phyloP scores from a whole-genome alignment of 164 flowering plant genomes.

The Piper betle region DNA sequence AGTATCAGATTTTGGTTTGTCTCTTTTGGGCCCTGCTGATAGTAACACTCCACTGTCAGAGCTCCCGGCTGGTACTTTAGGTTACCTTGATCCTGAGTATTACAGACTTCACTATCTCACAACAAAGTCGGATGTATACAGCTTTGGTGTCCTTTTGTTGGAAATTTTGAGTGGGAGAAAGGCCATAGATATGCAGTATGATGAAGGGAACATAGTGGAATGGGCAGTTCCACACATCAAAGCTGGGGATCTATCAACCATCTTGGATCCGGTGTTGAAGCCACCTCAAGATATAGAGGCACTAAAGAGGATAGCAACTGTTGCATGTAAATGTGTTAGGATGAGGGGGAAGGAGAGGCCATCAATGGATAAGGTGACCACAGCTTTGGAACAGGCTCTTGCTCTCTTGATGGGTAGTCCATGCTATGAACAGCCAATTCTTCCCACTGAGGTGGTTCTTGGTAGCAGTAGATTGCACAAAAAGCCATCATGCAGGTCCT shows the following conservation, averaged over 20 bases:
- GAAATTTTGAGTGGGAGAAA: conserved; percentile 85
- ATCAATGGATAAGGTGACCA: conserved; percentile 93
- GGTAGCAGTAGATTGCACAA: conserved; percentile 90
- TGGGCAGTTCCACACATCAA: conserved; percentile 96
- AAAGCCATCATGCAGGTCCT: conserved; percentile 72
- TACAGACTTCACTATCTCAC: conserved; percentile 91
- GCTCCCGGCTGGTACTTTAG: conserved; percentile 88
- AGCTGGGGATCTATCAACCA: conserved; percentile 42
- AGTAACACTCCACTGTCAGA: conserved; percentile 86
- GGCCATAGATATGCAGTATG: conserved; percentile 86
- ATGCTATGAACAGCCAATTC: conserved; percentile 65
- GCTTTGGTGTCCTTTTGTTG: conserved; percentile 82
- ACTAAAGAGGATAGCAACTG: conserved; percentile 56
- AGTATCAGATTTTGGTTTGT: conserved; percentile 83
- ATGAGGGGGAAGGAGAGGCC: conserved; percentile 97
- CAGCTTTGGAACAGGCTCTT: conserved; percentile 71
- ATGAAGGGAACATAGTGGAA: conserved; percentile 88
- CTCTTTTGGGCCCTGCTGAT: conserved; percentile 82
- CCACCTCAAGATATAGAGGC: conserved; percentile 63
- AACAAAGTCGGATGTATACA: conserved; percentile 87
- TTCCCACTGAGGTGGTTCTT: conserved; percentile 86
- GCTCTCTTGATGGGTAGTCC: conserved; percentile 87
- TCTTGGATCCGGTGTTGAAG: conserved; percentile 65
- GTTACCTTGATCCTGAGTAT: conserved; percentile 93
- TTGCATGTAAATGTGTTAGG: conserved; percentile 82